Evolutionary conservation across 176 grass and related monocot species (phyloP).

Genomic region (Oryza rufipogon): DNA sequence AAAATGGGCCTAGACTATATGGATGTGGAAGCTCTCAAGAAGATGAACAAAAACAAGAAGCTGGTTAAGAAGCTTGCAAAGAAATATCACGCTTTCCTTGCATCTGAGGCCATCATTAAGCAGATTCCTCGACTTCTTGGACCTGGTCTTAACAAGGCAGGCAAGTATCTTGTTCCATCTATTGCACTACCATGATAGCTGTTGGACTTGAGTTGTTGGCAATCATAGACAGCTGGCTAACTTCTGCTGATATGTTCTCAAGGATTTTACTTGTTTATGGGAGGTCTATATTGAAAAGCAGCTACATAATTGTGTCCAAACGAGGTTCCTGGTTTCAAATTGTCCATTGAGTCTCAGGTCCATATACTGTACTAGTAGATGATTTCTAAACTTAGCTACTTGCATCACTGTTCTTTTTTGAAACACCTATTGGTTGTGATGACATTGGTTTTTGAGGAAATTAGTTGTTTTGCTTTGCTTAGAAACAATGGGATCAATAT

Average conservation of each 20-base stretch:
- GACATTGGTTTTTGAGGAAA: no score
- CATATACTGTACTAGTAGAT: no score
- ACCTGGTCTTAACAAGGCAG: slow-evolving; percentile 95
- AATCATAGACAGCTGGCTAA: background rate
- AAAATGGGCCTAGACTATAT: slow-evolving; percentile 72
- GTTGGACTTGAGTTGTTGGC: background rate
- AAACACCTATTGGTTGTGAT: no score
- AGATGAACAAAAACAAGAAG: slow-evolving; percentile 99
- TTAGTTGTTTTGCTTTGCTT: no score
- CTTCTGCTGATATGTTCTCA: background rate
- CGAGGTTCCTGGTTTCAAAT: background rate
- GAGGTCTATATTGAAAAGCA: no score
- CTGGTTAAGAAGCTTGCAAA: slow-evolving; percentile 92
- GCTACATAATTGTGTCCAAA: background rate
- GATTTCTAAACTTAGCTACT: no score
- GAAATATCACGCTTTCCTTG: slow-evolving; percentile 91
- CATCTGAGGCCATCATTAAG: slow-evolving; percentile 92
- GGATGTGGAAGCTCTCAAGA: slow-evolving; percentile 90
- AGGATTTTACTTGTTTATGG: no score
- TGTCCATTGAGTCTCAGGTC: no score
- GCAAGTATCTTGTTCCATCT: slow-evolving; percentile 36
- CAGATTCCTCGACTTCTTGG: slow-evolving; percentile 93
- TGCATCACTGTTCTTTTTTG: no score
- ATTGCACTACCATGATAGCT: background rate
- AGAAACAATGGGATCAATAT: no score